Percentiles rank a stretch among this genome's conserved stretches.
Conservation (phyloP, 345 rosid species). For the Kandelia obovata region DNA sequence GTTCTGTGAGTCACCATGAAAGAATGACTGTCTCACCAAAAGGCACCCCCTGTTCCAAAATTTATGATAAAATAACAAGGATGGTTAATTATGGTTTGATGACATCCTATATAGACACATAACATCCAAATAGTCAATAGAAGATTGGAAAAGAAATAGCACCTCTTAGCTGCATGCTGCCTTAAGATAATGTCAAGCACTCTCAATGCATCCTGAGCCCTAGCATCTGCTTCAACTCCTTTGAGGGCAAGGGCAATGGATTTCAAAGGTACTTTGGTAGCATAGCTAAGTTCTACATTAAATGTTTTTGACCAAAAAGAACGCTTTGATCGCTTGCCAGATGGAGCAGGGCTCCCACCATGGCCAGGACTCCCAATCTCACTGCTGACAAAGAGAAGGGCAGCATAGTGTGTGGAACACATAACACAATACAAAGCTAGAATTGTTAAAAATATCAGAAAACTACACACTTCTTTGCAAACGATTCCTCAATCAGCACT, state of each 20-base stretch:
- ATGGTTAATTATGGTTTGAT: neutral
- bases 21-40: conserved; percentile 83
- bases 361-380: conserved; percentile 33
- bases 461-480: conserved; percentile 45
- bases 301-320: conserved; percentile 54
- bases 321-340: conserved; percentile 53
- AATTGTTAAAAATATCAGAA: conserved; percentile 9
- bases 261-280: conserved; percentile 58
- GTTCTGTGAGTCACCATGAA: conserved; percentile 46
- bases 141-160: conserved; percentile 4
- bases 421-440: neutral
- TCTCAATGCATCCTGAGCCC: conserved; percentile 66
- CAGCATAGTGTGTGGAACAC: conserved; percentile 10
- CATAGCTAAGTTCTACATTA: conserved; percentile 50
- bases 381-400: conserved; percentile 18
- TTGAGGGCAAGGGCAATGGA: conserved; percentile 43
- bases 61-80: conserved; percentile 11
- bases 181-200: conserved; percentile 73
- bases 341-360: conserved; percentile 30
- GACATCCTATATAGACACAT: neutral
- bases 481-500: conserved; percentile 62
- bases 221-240: conserved; percentile 43
- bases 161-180: conserved; percentile 85
- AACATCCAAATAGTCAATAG: conserved; percentile 10
- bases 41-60: conserved; percentile 63